These are phyloP conservation scores for Calonectria fujianensis DNA, from an alignment of 2,329 filamentous ascomycete species.

Conservation along the genomic window DNA sequence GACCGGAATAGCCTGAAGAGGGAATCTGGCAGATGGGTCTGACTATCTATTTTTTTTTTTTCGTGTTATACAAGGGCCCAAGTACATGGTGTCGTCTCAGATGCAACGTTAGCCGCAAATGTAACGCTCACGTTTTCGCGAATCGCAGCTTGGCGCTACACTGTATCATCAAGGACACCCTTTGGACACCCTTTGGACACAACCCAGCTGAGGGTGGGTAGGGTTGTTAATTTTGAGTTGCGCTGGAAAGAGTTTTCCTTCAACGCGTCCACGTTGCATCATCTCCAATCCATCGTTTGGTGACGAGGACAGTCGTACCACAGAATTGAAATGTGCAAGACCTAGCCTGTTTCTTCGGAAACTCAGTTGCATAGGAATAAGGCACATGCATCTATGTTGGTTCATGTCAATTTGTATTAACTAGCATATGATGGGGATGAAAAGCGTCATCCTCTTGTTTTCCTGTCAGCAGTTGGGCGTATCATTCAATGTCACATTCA, in stretches of 20 bases:
- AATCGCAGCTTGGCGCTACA: conserved; percentile 1
- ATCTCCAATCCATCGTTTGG: not conserved
- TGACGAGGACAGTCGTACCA: not conserved
- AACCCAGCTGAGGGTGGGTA: conserved; percentile 1
- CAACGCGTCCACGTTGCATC: not conserved
- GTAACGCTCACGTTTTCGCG: not conserved
- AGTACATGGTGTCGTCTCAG: not conserved
- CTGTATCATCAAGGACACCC: not conserved
- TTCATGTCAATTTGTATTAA: not conserved
- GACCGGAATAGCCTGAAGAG: not conserved
- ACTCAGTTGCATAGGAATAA: not conserved
- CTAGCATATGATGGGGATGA: not conserved
- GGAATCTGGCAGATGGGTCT: conserved; percentile 6
- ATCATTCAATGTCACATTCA: conserved; percentile 39
- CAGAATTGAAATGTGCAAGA: not conserved
- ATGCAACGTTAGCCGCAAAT: not conserved
- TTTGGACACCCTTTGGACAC: not conserved
- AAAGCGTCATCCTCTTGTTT: not conserved
- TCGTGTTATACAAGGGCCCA: not conserved
- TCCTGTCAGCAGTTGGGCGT: too few species aligned
- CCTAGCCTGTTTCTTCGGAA: not conserved
- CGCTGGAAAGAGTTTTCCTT: not conserved
- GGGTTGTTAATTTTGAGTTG: not conserved
- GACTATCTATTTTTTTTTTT: not conserved
- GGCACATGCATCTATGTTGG: not conserved